Percentiles rank a stretch among this genome's conserved stretches.
phyloP scores from a whole-genome alignment of 148 eudicot species.

The Chenopodium berlandieri region DNA sequence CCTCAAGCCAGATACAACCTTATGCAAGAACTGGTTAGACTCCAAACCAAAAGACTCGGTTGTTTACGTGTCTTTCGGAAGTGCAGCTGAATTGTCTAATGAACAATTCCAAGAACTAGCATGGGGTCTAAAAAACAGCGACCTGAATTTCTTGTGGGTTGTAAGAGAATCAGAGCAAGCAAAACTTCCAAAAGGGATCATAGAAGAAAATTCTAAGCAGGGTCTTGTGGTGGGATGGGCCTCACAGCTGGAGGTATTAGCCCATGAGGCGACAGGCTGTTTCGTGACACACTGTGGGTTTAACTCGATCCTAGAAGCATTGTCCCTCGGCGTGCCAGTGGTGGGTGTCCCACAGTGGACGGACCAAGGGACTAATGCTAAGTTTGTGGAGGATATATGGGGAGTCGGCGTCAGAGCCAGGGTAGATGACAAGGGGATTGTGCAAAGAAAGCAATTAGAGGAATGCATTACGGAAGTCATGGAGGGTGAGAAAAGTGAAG shows the following conservation, averaged over 20 bases:
- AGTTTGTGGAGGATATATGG: slow-evolving; percentile 64
- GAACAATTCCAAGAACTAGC: slow-evolving; percentile 53
- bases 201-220: slow-evolving; percentile 12
- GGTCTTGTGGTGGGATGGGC: slow-evolving; percentile 53
- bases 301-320: slow-evolving; percentile 54
- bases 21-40: slow-evolving; percentile 44
- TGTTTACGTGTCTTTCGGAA: slow-evolving; percentile 62
- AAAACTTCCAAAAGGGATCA: slow-evolving; percentile 39
- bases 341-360: slow-evolving; percentile 59
- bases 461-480: slow-evolving; percentile 43
- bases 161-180: slow-evolving; percentile 39
- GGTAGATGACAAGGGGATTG: slow-evolving; percentile 34
- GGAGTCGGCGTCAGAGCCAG: slow-evolving; percentile 40
- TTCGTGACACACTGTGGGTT: slow-evolving; percentile 60
- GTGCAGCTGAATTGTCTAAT: slow-evolving; percentile 34
- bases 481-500: slow-evolving; percentile 43
- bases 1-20: slow-evolving; percentile 27
- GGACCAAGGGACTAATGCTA: slow-evolving; percentile 53
- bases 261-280: slow-evolving; percentile 48
- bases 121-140: slow-evolving; percentile 30
- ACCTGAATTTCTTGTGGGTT: slow-evolving; percentile 52
- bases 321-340: slow-evolving; percentile 52
- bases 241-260: slow-evolving; percentile 47
- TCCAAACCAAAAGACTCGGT: slow-evolving; percentile 42
- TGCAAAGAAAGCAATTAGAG: slow-evolving; percentile 32